Conservation (phyloP, 2,329 filamentous ascomycete genomes). For the Aspergillus phoenicis region DNA sequence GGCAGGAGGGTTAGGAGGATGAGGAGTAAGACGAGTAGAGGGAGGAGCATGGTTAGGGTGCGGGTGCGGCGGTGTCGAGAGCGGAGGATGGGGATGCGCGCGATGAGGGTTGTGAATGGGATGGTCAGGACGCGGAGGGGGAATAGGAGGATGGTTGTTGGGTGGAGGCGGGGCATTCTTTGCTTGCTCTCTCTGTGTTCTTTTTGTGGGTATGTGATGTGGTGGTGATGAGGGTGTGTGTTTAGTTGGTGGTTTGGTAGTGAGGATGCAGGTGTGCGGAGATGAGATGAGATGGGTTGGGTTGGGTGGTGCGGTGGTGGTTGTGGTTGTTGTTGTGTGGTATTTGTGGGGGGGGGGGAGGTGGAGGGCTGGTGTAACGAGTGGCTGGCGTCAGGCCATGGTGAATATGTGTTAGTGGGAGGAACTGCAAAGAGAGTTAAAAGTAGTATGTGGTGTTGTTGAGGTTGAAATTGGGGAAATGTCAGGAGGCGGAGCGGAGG, state of each 20-base stretch:
- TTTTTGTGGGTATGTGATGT: not conserved
- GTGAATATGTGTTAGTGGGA: too few relatives aligned
- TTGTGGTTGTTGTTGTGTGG: not conserved
- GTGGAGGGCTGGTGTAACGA: not conserved
- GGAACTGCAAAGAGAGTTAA: too few relatives aligned
- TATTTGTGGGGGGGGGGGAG: not conserved
- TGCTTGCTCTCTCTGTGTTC: not conserved
- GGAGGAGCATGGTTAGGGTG: constrained; percentile 40
- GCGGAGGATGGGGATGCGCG: constrained; percentile 16
- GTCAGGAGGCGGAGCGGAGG: too few relatives aligned
- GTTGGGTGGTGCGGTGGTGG: not conserved
- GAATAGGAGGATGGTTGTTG: constrained; percentile 4
- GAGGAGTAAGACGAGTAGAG: constrained; percentile 27
- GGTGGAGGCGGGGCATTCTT: constrained; percentile 6
- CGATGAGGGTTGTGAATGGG: constrained; percentile 19
- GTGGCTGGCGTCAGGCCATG: too few relatives aligned
- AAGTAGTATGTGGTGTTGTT: too few relatives aligned
- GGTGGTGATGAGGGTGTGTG: not conserved
- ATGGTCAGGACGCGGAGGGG: not conserved
- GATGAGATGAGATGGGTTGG: not conserved
- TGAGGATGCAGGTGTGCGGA: not conserved
- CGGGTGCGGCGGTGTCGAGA: constrained; percentile 19
- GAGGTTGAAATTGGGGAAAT: too few relatives aligned
- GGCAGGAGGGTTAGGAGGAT: constrained; percentile 35
- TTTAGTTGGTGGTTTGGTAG: not conserved